Evolutionary conservation across 2,329 filamentous ascomycete genomes (phyloP).

Genomic region (Rasamsonia emersonii): DNA sequence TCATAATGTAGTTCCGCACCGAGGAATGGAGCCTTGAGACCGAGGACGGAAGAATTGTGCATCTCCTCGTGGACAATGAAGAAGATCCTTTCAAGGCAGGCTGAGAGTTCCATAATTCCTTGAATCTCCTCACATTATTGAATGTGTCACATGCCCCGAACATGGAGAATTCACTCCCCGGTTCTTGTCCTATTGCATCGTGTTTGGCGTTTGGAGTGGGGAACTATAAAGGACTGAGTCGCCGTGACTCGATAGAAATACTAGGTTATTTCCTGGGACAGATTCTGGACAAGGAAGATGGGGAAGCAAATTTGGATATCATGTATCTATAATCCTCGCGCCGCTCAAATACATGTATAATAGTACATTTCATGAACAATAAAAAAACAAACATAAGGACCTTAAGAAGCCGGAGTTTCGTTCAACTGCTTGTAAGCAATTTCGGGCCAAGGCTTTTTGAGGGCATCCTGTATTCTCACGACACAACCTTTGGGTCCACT

Average conservation of each 20-base stretch:
- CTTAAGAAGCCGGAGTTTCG: conserved; percentile 1
- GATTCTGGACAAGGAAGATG: too few relatives aligned
- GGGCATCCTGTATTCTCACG: conserved; percentile 79
- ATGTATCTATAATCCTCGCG: conserved; percentile 33
- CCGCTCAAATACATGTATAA: conserved; percentile 29
- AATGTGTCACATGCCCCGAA: neutral
- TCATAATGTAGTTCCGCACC: conserved; percentile 66
- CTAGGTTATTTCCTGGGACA: too few relatives aligned
- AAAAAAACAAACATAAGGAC: conserved; percentile 6
- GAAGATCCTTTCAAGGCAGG: conserved; percentile 58
- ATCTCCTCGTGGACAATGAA: conserved; percentile 64
- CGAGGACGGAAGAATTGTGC: conserved; percentile 57
- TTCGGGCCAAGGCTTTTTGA: conserved; percentile 72
- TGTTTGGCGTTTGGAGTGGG: too few relatives aligned
- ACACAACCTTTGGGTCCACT: conserved; percentile 80
- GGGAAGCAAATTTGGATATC: conserved; percentile 22
- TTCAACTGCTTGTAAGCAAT: conserved; percentile 18
- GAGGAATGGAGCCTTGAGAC: conserved; percentile 79
- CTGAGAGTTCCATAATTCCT: conserved; percentile 29
- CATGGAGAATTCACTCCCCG: too few relatives aligned
- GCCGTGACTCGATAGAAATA: too few relatives aligned
- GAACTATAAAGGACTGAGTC: too few relatives aligned
- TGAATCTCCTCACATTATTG: conserved; percentile 15
- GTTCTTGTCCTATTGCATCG: too few relatives aligned
- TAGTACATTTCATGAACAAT: conserved; percentile 26